Conservation (phyloP, 148 eudicot species). For the Pouteria glomerata region DNA sequence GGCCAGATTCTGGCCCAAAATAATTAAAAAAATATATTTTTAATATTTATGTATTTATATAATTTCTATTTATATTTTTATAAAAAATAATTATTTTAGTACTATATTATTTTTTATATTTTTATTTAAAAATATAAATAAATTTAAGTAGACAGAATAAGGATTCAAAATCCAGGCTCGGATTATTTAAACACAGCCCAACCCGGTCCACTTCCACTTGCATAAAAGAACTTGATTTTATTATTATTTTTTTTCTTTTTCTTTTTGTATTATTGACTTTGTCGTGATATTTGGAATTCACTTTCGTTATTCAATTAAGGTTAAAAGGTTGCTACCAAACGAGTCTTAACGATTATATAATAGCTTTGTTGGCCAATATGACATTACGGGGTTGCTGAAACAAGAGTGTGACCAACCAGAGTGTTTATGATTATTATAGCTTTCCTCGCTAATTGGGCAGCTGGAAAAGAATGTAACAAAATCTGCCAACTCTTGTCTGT, state of each 20-base stretch:
- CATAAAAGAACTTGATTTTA: not conserved
- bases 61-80: no score
- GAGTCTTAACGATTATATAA: no score
- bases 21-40: no score
- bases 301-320: not conserved
- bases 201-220: not conserved
- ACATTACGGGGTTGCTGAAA: not conserved
- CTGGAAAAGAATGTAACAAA: not conserved
- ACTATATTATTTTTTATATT: no score
- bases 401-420: not conserved
- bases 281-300: not conserved
- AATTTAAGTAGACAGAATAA: no score
- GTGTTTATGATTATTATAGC: not conserved
- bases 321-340: not conserved
- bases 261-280: not conserved
- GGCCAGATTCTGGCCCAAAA: not conserved
- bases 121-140: no score
- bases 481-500: not conserved
- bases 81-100: no score
- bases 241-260: no score
- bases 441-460: not conserved
- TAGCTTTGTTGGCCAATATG: not conserved
- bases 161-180: not conserved
- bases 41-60: no score
- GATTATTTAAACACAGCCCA: not conserved